Base-by-base conservation (phyloP, 2,329 filamentous ascomycete genomes). In the Fusarium torulosum region DNA sequence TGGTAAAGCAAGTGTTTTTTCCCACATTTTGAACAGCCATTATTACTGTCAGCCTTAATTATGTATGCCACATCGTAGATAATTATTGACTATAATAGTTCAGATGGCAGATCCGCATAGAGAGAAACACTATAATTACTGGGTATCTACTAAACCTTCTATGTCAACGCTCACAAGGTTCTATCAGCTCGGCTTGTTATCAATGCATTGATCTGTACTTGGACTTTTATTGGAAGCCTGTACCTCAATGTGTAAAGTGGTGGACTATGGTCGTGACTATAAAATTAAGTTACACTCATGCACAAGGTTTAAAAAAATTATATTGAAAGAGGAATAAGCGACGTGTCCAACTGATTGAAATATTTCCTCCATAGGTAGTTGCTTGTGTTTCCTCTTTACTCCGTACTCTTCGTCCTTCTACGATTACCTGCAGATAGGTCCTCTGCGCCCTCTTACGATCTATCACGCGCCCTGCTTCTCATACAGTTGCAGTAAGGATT, bases 401-500 rank as follows among this genome's bases (percentile, higher is more conserved):
- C 53, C 50, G 41, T 60, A n/a, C 44, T 44, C 40, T 56, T 38
- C 56, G 52, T 46, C n/a, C 42, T 35, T 47, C 53, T 37, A 53
- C 46, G 38, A 53, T 35, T 43, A 37, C 31, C 37, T 50, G 54
- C 45, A 38, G 43, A 49, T 44, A 25, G 29, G 7, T 29, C 27
- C 45, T 44, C 31, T 59, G 42, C 66, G 41, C 52, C 63, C 50
- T 66, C 31, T 37, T 40, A 52, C 45, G 47, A 49, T 54, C 35
- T 59, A 66, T 67, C 66, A 57, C 42, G 53, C 46, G 41, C 50
- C 35, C 33, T 41, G 17, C 35, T 51, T 41, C 40, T 50, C 45
- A 47, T 44, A 53, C 27, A 29, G 27, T 29, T 29, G 27, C 27
- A 29, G 27, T 29, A 23, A 13, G 35, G 44, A 40, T 43, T 44